These are phyloP conservation scores for Claviceps pazoutovae DNA, from an alignment of 2,329 filamentous ascomycete genomes.

Conservation along the genomic window DNA sequence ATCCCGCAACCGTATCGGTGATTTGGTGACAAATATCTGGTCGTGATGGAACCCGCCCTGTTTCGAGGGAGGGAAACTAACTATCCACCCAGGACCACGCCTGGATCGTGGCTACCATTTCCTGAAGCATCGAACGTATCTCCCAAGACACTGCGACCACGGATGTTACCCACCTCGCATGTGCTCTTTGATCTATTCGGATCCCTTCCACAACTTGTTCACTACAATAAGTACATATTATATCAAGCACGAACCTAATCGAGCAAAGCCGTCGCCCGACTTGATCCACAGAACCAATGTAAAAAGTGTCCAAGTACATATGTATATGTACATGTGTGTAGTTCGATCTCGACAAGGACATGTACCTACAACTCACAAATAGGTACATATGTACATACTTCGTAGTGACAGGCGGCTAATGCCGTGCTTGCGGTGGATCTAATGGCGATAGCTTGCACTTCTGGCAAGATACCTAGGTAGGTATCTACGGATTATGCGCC, in stretches of 20 bases:
- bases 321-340: too few species aligned
- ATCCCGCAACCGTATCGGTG: neutral
- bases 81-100: neutral
- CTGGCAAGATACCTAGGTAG: neutral
- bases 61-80: conserved; percentile 1
- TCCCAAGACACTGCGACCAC: too few species aligned
- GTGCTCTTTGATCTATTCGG: too few species aligned
- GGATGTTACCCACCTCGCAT: too few species aligned
- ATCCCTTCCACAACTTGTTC: too few species aligned
- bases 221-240: too few species aligned
- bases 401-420: neutral
- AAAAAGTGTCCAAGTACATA: neutral
- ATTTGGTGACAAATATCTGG: neutral
- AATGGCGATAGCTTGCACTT: neutral
- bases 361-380: neutral
- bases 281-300: neutral
- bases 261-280: too few species aligned
- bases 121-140: neutral
- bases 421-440: neutral
- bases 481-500: neutral
- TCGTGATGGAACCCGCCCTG: conserved; percentile 2
- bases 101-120: neutral
- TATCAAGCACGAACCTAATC: too few species aligned
- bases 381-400: neutral
- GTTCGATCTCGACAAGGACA: neutral